Base-by-base conservation (phyloP, 768 basidiomycete genomes). In the Cyclocybe aegerita region DNA sequence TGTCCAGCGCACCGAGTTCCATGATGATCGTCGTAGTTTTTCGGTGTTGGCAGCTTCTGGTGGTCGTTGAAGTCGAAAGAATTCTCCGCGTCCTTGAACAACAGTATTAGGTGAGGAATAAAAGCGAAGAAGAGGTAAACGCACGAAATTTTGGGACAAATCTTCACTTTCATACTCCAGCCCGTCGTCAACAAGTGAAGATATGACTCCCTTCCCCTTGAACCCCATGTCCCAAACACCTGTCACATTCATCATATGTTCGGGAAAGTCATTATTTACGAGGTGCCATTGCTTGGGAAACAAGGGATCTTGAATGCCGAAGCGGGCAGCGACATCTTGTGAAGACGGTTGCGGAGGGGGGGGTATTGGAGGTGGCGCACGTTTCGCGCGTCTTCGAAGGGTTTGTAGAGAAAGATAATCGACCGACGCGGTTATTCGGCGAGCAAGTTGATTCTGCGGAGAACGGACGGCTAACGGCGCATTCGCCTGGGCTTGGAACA, bases 11-110 rank as follows among this genome's bases (percentile, higher is more conserved):
- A 99, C 2, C 97, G 88, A 0, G 97, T 99, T 9, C 97, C 97
- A 63, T 99, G 97, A 59, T 92, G 91, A 59, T 99, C 97, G 56
- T 98, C 95, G 17, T 76, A 79, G 39, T 95, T 83, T 50, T 86
- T 81, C 0, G 97, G 97, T 32, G 86, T 87, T 8, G 97, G 97
- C 5, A 98, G 75, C 10, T 82, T 74, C 23, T 83, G 83, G 61
- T 98, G 93, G 63, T 96, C 93, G 66, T 99, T 99, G 68, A 93
- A 99, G 67, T 99, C 95, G 64, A 93, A 90, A 0, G 95, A 98
- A 52, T 94, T 85, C 16, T 81, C 83, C 9, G 86, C 81, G 62
- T 86, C 91, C 95, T 97, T 97, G 55, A 2, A 31, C 43, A 68
- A 59, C 75, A 78, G 82, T 81, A 53, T 12, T 43, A 52, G 9